phyloP scores from a whole-genome alignment of 129 eudicot genomes.

The Flaveria trinervia region DNA sequence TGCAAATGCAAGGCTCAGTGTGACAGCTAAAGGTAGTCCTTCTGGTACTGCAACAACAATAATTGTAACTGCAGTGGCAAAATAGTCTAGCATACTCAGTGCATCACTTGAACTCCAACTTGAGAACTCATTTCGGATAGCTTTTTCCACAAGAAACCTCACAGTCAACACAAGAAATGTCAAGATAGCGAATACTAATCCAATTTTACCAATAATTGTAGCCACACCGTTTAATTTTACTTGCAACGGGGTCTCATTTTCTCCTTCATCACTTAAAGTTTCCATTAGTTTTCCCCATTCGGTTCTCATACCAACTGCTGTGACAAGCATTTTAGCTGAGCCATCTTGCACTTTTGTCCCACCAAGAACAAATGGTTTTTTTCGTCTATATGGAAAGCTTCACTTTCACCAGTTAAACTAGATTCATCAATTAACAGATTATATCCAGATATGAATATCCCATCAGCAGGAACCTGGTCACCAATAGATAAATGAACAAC shows the following conservation, averaged over 20 bases:
- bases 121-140: conserved; percentile 54
- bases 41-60: conserved; percentile 98
- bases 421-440: conserved; percentile 81
- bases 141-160: conserved; percentile 66
- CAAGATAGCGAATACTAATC: conserved; percentile 66
- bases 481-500: conserved; percentile 77
- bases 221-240: conserved; percentile 96
- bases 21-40: conserved; percentile 92
- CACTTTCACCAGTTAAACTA: conserved; percentile 85
- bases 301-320: conserved; percentile 98
- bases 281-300: conserved; percentile 98
- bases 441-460: conserved; percentile 80
- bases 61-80: conserved; percentile 87
- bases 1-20: conserved; percentile 94
- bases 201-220: conserved; percentile 84
- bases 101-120: conserved; percentile 81
- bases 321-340: conserved; percentile 80
- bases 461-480: conserved; percentile 92
- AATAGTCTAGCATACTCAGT: conserved; percentile 60
- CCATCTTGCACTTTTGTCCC: conserved; percentile 97
- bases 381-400: conserved; percentile 49
- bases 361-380: conserved; percentile 71
- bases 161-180: conserved; percentile 66
- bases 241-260: conserved; percentile 94
- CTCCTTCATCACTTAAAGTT: conserved; percentile 78